A percentile compares a stretch with the other conserved stretches of the same genome.
These are phyloP conservation scores for Naganishia liquefaciens DNA, from an alignment of 1,284 basidiomycete species.

Conservation along the genomic window DNA sequence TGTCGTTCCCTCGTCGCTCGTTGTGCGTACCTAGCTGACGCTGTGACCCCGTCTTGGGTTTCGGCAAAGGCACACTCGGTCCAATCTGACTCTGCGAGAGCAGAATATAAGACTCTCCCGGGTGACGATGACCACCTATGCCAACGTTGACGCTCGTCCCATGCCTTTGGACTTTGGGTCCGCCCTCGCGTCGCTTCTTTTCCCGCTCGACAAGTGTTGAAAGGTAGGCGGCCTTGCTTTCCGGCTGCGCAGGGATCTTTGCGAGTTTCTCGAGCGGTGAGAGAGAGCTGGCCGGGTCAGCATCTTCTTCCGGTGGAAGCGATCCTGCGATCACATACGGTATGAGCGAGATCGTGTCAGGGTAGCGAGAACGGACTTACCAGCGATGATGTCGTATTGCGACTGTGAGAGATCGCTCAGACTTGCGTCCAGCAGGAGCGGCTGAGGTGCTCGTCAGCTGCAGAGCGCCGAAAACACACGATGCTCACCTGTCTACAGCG, in stretches of 20 bases:
- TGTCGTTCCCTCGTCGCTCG: no score
- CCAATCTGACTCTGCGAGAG: slow-evolving; percentile 75
- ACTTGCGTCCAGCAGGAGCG: slow-evolving; percentile 81
- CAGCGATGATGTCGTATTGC: slow-evolving; percentile 77
- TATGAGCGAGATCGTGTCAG: slow-evolving; percentile 62
- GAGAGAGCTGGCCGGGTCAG: background rate
- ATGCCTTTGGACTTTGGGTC: slow-evolving; percentile 37
- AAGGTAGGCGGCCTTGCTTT: slow-evolving; percentile 65
- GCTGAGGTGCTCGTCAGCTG: slow-evolving; percentile 52
- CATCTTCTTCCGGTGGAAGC: slow-evolving; percentile 48
- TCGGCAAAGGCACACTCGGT: slow-evolving; percentile 45
- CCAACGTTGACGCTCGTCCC: slow-evolving; percentile 52
- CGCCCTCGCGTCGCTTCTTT: slow-evolving; percentile 31
- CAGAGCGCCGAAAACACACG: background rate
- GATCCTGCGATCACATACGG: slow-evolving; percentile 40
- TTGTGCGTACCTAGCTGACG: no score
- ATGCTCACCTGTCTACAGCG: slow-evolving; percentile 48
- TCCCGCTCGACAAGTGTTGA: slow-evolving; percentile 38
- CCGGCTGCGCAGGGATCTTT: slow-evolving; percentile 61
- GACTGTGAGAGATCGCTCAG: slow-evolving; percentile 78
- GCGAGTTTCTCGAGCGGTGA: slow-evolving; percentile 59
- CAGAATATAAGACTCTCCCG: slow-evolving; percentile 82
- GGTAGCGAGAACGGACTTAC: slow-evolving; percentile 27
- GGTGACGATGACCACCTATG: slow-evolving; percentile 59
- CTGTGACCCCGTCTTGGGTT: slow-evolving; percentile 45